Evolutionary conservation across 1,284 basidiomycete species (phyloP), one percentile per base, ranked within the genome.

Genomic region (Irpex lacteus): DNA sequence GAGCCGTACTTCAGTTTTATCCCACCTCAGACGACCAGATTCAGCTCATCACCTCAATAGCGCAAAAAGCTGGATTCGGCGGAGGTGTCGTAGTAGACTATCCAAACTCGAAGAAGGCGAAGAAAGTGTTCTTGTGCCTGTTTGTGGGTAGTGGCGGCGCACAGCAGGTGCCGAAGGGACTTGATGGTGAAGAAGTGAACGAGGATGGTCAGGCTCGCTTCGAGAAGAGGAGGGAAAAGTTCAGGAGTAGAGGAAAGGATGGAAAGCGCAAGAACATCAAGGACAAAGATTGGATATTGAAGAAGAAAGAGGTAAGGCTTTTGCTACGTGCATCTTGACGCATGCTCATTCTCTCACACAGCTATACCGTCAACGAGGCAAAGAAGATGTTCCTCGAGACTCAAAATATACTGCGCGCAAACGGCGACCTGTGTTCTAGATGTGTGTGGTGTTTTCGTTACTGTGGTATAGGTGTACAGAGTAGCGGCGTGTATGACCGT

Each of bases 51-150:
- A 98, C 97, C 58, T 89, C 90, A 3, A 91, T 91, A 69, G 98
- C 98, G 1, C 95, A 96, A 71, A 90, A 88, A 67, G 95, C 98
- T 4, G 98, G 98, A 0, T 99, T 99, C 74, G 96, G 96, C 4
- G 98, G 98, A 65, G 98, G 98, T 67, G 78, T 99, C 37, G 93
- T 99, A 21, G 94, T 99, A 53, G 98, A 99, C 79, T 98, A 95
- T 76, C 96, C 96, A 3, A 98, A 98, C 77, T 96, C 94, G 0
- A 94, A 92, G 71, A 98, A 96, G 76, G 95, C 94, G 40, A 88
- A 86, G 71, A 98, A 98, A 76, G 91, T 97, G 67, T 98, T 96
- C 75, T 73, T 98, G 63, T 95, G 94, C 73, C 77, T 98, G 64
- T 92, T 92, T 75, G 92, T 96, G 3, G 95, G 95, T 8, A 82